Evolutionary conservation across 345 rosid species (phyloP).

Genomic region (Clarkia xantiana): DNA sequence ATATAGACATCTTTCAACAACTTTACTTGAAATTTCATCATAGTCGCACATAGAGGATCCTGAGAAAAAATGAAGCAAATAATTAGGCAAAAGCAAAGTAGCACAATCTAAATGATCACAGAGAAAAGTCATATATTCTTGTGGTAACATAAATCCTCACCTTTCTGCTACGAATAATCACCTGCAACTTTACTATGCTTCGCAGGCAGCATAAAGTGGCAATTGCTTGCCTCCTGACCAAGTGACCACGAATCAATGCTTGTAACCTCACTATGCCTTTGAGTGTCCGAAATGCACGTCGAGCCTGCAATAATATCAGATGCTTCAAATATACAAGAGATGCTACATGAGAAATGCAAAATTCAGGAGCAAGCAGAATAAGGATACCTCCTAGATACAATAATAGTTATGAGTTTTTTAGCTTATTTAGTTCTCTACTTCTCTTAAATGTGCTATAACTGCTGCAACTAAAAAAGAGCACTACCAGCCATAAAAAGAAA

Average conservation of each 20-base stretch:
- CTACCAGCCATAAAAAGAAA: too few relatives aligned
- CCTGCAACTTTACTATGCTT: slow-evolving; percentile 59
- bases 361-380: too few relatives aligned
- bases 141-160: slow-evolving; percentile 21
- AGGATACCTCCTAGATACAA: too few relatives aligned
- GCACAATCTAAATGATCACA: not conserved
- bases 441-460: too few relatives aligned
- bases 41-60: slow-evolving; percentile 21
- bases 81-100: not conserved
- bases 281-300: slow-evolving; percentile 34
- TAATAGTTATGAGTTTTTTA: too few relatives aligned
- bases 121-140: not conserved
- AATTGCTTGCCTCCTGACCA: slow-evolving; percentile 80
- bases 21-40: slow-evolving; percentile 17
- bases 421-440: too few relatives aligned
- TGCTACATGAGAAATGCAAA: not conserved
- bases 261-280: slow-evolving; percentile 56
- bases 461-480: too few relatives aligned
- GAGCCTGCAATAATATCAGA: slow-evolving; percentile 33
- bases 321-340: not conserved
- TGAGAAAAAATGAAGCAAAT: slow-evolving; percentile 9
- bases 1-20: slow-evolving; percentile 30
- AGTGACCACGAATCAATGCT: slow-evolving; percentile 62
- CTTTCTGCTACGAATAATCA: slow-evolving; percentile 37
- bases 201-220: slow-evolving; percentile 48